Percentiles rank a stretch among this genome's conserved stretches.
These are phyloP conservation scores for Candida chauliodis DNA, from an alignment of 805 yeast species.

Conservation along the genomic window DNA sequence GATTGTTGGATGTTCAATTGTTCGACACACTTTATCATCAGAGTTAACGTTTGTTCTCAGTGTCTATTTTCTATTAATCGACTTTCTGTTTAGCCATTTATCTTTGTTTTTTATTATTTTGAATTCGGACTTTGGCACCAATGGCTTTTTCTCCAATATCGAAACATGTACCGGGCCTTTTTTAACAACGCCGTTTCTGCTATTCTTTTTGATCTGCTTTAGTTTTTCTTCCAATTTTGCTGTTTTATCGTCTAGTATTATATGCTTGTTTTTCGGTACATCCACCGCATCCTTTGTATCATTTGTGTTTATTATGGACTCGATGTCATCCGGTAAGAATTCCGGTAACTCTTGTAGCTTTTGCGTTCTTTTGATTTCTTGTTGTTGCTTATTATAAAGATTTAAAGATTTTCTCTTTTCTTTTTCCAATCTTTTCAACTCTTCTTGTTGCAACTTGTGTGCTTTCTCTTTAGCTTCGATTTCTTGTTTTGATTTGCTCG, in stretches of 20 bases:
- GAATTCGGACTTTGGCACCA: constrained; percentile 36
- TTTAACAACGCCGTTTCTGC: constrained; percentile 18
- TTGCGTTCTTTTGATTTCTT: constrained; percentile 22
- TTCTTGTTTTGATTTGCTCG: constrained; percentile 22
- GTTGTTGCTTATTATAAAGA: constrained; percentile 32
- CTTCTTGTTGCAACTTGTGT: constrained; percentile 18
- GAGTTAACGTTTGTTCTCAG: too few species aligned
- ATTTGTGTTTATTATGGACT: constrained; percentile 8
- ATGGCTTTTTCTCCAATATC: constrained; percentile 21
- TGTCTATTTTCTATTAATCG: constrained; percentile 34
- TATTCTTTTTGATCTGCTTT: constrained; percentile 18
- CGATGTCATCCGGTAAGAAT: constrained; percentile 38
- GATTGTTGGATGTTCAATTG: too few species aligned
- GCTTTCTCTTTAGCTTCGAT: constrained; percentile 20
- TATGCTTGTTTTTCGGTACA: constrained; percentile 24
- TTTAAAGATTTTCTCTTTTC: constrained; percentile 36
- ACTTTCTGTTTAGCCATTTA: constrained; percentile 39
- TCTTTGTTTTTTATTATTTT: constrained; percentile 28
- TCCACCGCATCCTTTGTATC: not conserved
- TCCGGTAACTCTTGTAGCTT: constrained; percentile 30
- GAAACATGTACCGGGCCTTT: constrained; percentile 42
- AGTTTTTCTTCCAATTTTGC: constrained; percentile 29
- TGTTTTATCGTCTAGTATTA: constrained; percentile 28
- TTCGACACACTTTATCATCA: too few species aligned
- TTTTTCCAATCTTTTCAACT: constrained; percentile 25